phyloP scores from a whole-genome alignment of 441 rosid species.

The Syzygium malaccense region DNA sequence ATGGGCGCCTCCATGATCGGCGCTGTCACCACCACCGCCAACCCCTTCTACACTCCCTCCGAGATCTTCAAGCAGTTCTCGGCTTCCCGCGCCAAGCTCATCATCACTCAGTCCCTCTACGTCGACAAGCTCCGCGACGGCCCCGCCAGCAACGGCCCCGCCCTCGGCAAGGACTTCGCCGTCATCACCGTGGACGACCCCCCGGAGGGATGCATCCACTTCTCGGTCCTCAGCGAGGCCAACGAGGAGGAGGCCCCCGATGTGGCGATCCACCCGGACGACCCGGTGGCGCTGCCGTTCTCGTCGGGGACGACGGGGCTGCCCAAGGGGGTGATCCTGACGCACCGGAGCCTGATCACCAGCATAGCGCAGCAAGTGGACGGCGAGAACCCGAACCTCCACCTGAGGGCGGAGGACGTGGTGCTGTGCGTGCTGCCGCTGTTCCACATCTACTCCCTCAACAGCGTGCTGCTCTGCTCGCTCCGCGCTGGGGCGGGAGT shows the following conservation, averaged over 20 bases:
- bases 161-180: conserved; percentile 33
- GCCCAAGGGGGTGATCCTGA: conserved; percentile 77
- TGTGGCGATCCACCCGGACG: conserved; percentile 29
- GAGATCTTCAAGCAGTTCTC: conserved; percentile 61
- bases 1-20: conserved; percentile 88
- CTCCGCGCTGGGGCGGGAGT: conserved; percentile 69
- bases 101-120: conserved; percentile 63
- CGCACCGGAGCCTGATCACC: conserved; percentile 71
- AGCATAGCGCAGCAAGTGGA: conserved; percentile 94
- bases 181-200: conserved; percentile 59
- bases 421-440: conserved; percentile 76
- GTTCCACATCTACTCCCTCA: conserved; percentile 74
- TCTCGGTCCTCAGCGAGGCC: conserved; percentile 34
- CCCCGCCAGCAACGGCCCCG: not conserved
- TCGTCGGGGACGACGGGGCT: conserved; percentile 93
- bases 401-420: conserved; percentile 45
- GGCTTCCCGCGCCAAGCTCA: conserved; percentile 42
- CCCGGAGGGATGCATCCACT: conserved; percentile 56
- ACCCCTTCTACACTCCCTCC: conserved; percentile 67
- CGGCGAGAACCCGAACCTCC: conserved; percentile 79
- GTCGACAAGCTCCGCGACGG: conserved; percentile 42
- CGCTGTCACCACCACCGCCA: conserved; percentile 68
- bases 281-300: conserved; percentile 68
- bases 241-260: conserved; percentile 21
- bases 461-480: conserved; percentile 63